Evolutionary conservation across 176 grass and related monocot genomes (phyloP).

Genomic region (Poa pratensis): DNA sequence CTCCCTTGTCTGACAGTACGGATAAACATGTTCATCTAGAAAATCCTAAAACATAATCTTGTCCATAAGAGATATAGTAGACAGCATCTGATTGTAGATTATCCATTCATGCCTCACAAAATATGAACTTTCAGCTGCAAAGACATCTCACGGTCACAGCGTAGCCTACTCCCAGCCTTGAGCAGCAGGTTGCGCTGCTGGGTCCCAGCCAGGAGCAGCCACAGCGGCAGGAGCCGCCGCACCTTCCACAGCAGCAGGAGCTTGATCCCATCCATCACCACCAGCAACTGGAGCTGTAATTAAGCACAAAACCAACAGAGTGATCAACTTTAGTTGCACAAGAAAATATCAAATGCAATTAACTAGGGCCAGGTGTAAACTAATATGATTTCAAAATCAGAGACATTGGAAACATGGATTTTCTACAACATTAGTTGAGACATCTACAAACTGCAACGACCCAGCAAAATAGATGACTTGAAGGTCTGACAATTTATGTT

Average conservation of each 20-base stretch:
- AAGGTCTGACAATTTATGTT: background rate
- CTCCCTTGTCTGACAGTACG: background rate
- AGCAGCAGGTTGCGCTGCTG: slow-evolving; percentile 41
- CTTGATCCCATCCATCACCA: slow-evolving; percentile 74
- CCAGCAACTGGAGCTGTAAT: slow-evolving; percentile 58
- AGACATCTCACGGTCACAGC: background rate
- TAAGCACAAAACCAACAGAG: background rate
- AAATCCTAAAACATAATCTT: slow-evolving; percentile 28
- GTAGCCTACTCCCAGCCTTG: slow-evolving; percentile 64
- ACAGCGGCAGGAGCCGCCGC: slow-evolving; percentile 25
- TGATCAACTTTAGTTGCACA: background rate
- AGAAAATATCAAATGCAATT: background rate
- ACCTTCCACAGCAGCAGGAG: slow-evolving; percentile 38
- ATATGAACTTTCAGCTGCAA: slow-evolving; percentile 29
- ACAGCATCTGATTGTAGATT: background rate
- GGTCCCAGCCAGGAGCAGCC: slow-evolving; percentile 68
- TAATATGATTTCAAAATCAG: too few relatives aligned
- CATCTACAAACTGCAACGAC: background rate
- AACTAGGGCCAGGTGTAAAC: too few relatives aligned
- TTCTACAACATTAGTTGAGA: background rate
- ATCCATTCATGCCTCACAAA: slow-evolving; percentile 27
- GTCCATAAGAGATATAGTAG: slow-evolving; percentile 32
- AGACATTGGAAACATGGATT: background rate
- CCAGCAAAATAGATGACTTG: background rate
- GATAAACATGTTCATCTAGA: slow-evolving; percentile 36